phyloP scores from a whole-genome alignment of 2,329 filamentous ascomycete species.

The Apiospora marii region DNA sequence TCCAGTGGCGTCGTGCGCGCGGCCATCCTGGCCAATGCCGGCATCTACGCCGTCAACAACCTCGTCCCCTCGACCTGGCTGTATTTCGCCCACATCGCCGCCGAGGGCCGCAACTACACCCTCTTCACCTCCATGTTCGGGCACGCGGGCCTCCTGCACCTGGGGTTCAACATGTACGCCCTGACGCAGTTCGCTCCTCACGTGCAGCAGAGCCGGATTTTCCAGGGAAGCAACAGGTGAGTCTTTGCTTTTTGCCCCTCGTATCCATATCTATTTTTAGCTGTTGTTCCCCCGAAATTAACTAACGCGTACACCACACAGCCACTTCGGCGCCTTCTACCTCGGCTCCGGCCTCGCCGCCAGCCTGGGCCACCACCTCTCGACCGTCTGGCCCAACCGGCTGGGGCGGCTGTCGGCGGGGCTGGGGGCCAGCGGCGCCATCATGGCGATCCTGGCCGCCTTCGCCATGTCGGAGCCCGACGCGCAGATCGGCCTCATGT shows the following conservation, averaged over 20 bases:
- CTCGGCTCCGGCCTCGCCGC: slow-evolving; percentile 38
- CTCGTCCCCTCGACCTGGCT: slow-evolving; percentile 14
- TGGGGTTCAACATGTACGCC: slow-evolving; percentile 35
- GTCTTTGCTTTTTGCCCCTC: too few species aligned
- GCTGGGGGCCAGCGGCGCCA: slow-evolving; percentile 36
- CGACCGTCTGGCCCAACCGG: slow-evolving; percentile 32
- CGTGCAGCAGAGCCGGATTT: slow-evolving; percentile 28
- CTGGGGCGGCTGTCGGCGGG: slow-evolving; percentile 20
- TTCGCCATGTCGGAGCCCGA: slow-evolving; percentile 33
- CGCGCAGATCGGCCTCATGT: slow-evolving; percentile 32
- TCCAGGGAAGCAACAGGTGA: slow-evolving; percentile 31
- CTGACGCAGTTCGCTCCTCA: slow-evolving; percentile 31
- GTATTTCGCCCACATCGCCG: slow-evolving; percentile 33
- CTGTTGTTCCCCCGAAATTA: not conserved
- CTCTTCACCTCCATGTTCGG: slow-evolving; percentile 39
- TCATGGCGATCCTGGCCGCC: slow-evolving; percentile 37
- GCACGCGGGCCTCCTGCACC: slow-evolving; percentile 33
- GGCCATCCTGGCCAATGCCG: slow-evolving; percentile 31
- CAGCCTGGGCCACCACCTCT: slow-evolving; percentile 34
- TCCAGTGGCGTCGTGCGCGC: slow-evolving; percentile 27
- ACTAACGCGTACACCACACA: not conserved
- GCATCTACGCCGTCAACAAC: slow-evolving; percentile 26
- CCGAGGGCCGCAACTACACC: slow-evolving; percentile 33
- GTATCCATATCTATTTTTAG: not conserved
- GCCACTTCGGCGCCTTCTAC: slow-evolving; percentile 41